A percentile compares a stretch with the other conserved stretches of the same genome.
These are phyloP conservation scores for Carex parvula DNA, from an alignment of 176 grass and related monocot species.

Conservation along the genomic window DNA sequence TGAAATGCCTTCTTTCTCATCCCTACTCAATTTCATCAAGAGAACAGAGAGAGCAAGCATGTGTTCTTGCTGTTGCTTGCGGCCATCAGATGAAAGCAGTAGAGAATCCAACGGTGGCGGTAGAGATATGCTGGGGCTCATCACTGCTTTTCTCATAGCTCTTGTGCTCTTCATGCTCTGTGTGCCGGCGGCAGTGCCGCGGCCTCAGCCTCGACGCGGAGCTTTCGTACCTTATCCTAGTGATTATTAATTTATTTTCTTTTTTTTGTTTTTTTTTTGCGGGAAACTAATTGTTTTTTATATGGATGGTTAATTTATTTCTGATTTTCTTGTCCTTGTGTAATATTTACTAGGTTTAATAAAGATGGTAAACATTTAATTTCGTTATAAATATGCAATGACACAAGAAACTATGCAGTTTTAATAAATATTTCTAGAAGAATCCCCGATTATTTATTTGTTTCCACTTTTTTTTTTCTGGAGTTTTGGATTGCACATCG, in stretches of 20 bases:
- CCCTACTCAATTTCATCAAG: constrained; percentile 28
- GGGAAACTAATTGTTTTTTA: neutral
- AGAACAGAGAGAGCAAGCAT: constrained; percentile 1
- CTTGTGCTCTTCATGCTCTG: constrained; percentile 69
- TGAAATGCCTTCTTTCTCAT: neutral
- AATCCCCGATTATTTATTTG: neutral
- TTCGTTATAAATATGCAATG: no score
- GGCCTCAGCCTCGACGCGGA: constrained; percentile 47
- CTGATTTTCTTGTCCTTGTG: neutral
- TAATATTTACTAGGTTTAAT: neutral
- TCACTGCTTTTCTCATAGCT: constrained; percentile 65
- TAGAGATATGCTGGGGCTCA: constrained; percentile 44
- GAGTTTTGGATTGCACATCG: neutral
- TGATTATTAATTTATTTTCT: constrained; percentile 21
- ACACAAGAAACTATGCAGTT: no score
- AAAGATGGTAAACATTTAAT: constrained; percentile 1
- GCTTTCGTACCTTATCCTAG: constrained; percentile 45
- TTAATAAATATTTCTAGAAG: neutral
- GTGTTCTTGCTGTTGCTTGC: constrained; percentile 63
- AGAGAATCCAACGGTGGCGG: neutral
- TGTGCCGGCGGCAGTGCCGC: no score
- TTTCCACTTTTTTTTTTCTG: neutral
- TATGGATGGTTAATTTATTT: neutral
- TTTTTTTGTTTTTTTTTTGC: neutral
- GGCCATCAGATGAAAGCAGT: constrained; percentile 25